Evolutionary conservation across 2,329 filamentous ascomycete genomes (phyloP).

Genomic region (Trichoderma polysporum): DNA sequence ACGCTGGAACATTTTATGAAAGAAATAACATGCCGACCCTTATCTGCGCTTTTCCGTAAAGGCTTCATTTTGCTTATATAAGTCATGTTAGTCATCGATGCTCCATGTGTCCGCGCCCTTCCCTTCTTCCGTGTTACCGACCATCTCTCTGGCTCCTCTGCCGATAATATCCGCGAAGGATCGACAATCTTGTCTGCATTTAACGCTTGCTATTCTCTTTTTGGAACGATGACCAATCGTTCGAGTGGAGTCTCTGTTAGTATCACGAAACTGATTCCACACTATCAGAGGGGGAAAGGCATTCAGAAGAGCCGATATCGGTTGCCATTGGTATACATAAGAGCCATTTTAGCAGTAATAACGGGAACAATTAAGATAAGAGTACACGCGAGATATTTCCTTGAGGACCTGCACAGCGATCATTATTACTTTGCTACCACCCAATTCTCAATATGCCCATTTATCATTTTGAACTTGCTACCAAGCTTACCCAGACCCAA

Average conservation of each 20-base stretch:
- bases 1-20: too few species aligned
- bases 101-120: background rate
- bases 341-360: background rate
- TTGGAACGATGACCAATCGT: constrained; percentile 6
- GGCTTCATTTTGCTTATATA: background rate
- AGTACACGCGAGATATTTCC: background rate
- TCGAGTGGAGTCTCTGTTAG: background rate
- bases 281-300: background rate
- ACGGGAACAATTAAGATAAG: background rate
- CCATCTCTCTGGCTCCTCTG: background rate
- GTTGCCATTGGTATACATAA: background rate
- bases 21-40: too few species aligned
- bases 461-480: constrained; percentile 20
- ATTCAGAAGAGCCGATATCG: constrained; percentile 6
- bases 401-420: background rate
- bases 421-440: background rate
- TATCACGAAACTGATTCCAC: constrained; percentile 4
- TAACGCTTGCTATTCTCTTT: background rate
- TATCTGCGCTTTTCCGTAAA: background rate
- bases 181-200: background rate
- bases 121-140: background rate
- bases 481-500: constrained; percentile 14
- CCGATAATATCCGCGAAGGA: constrained; percentile 3
- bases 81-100: background rate
- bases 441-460: constrained; percentile 4